Evolutionary conservation across 495 filamentous ascomycete species (phyloP).

Genomic region (Podospora sp.): DNA sequence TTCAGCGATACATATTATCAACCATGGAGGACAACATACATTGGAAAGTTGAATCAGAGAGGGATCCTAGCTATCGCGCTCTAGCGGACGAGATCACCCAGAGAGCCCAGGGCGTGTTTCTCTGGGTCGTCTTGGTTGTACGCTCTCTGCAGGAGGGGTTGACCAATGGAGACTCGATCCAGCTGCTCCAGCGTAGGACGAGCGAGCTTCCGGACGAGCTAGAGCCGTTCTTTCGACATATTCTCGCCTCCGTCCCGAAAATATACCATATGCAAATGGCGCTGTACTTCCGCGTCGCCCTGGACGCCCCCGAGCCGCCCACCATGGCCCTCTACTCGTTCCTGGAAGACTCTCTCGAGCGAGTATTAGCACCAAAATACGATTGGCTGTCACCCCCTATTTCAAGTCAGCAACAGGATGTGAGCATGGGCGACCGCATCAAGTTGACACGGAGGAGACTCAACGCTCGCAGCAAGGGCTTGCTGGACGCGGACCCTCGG

Average conservation of each 20-base stretch:
- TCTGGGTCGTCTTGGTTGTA: conserved; percentile 1
- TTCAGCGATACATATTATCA: background rate
- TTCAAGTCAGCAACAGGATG: background rate
- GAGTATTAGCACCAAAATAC: too few relatives aligned
- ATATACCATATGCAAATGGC: background rate
- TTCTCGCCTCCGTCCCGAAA: background rate
- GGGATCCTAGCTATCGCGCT: background rate
- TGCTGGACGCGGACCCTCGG: background rate
- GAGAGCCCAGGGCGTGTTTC: background rate
- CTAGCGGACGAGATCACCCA: background rate
- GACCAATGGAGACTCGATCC: background rate
- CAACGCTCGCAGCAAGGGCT: background rate
- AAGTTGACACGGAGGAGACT: background rate
- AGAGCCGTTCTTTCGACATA: background rate
- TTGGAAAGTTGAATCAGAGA: background rate
- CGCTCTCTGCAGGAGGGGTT: background rate
- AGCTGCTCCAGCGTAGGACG: background rate
- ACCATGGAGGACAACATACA: background rate
- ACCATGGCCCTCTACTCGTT: background rate
- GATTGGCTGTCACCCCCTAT: background rate
- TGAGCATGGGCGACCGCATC: background rate
- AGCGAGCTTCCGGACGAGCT: background rate
- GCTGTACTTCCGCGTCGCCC: background rate
- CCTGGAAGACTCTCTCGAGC: background rate
- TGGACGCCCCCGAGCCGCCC: too few relatives aligned